A percentile compares a stretch with the other conserved stretches of the same genome.
phyloP scores from a whole-genome alignment of 192 early-diverging fungal species.

The Thoreauomyces humboldtii region DNA sequence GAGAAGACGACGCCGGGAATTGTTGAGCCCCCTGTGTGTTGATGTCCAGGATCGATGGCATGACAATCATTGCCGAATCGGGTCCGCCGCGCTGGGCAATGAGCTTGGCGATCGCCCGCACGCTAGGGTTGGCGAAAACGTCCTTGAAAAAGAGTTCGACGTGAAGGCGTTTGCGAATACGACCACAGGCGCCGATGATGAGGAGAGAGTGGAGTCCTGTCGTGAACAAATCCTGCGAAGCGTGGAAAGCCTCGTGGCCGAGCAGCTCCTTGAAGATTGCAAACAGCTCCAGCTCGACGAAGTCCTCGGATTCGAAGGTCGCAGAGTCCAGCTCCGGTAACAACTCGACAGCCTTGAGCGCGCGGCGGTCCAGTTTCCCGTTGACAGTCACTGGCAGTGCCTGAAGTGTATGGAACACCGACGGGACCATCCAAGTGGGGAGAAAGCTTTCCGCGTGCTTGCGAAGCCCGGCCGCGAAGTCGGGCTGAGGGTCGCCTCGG shows the following conservation, averaged over 20 bases:
- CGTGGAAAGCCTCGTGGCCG: constrained; percentile 20
- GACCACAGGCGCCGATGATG: neutral
- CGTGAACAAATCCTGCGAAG: neutral
- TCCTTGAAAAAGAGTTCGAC: neutral
- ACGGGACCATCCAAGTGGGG: constrained; percentile 36
- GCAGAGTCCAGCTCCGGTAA: neutral
- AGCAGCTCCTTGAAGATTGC: constrained; percentile 27
- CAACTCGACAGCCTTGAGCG: neutral
- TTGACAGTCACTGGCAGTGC: constrained; percentile 30
- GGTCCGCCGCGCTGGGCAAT: too few species aligned
- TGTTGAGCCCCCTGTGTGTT: neutral
- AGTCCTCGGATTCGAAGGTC: too few species aligned
- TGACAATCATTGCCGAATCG: too few species aligned
- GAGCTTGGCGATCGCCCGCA: too few species aligned
- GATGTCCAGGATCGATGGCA: neutral
- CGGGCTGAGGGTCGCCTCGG: neutral
- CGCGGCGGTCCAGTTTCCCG: constrained; percentile 15
- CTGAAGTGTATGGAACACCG: constrained; percentile 12
- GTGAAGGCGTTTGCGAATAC: neutral
- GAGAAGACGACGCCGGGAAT: constrained; percentile 4
- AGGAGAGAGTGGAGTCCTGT: neutral
- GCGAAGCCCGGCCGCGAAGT: neutral
- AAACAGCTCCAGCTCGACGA: constrained; percentile 20
- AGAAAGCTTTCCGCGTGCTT: too few species aligned
- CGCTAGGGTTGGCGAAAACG: neutral